phyloP scores from a whole-genome alignment of 768 basidiomycete genomes.

The Boletus sensibilis region DNA sequence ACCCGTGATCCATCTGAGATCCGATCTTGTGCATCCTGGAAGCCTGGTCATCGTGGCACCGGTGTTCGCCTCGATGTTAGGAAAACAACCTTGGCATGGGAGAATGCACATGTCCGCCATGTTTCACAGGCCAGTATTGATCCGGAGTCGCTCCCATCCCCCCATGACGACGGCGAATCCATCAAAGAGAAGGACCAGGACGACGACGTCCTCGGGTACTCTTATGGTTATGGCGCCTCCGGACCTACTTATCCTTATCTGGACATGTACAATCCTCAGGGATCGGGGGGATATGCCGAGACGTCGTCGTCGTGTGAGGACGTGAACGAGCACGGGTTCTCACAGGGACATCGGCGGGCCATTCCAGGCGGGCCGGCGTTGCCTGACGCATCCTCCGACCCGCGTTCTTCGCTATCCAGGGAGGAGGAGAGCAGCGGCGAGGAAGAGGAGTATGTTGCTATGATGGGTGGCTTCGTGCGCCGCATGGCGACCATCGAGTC shows the following conservation, averaged over 20 bases:
- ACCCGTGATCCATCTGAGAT: slow-evolving; percentile 21
- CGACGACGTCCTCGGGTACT: slow-evolving; percentile 11
- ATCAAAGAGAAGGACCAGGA: slow-evolving; percentile 2
- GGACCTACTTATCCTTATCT: slow-evolving; percentile 31
- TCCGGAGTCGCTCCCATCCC: slow-evolving; percentile 4
- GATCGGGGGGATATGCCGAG: slow-evolving; percentile 1
- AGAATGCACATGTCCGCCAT: slow-evolving; percentile 4
- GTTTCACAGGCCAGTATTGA: slow-evolving; percentile 3
- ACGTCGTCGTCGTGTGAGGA: slow-evolving; percentile 4
- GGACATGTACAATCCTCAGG: slow-evolving; percentile 30
- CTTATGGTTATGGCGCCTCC: slow-evolving; percentile 31
- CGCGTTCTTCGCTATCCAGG: slow-evolving; percentile 11
- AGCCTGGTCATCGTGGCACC: slow-evolving; percentile 20
- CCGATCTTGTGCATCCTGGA: slow-evolving; percentile 13
- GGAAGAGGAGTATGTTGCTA: slow-evolving; percentile 43
- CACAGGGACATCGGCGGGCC: neutral
- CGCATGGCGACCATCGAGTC: slow-evolving; percentile 85
- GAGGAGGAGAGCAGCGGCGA: slow-evolving; percentile 16
- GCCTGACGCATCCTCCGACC: slow-evolving; percentile 15
- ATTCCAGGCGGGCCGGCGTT: slow-evolving; percentile 1
- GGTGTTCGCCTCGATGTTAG: slow-evolving; percentile 3
- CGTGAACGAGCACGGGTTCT: neutral
- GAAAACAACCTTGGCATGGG: slow-evolving; percentile 8
- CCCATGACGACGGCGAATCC: slow-evolving; percentile 15
- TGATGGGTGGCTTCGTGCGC: slow-evolving; percentile 62